These are phyloP conservation scores for Melampsora americana DNA, from an alignment of 1,284 basidiomycete species.

Conservation along the genomic window DNA sequence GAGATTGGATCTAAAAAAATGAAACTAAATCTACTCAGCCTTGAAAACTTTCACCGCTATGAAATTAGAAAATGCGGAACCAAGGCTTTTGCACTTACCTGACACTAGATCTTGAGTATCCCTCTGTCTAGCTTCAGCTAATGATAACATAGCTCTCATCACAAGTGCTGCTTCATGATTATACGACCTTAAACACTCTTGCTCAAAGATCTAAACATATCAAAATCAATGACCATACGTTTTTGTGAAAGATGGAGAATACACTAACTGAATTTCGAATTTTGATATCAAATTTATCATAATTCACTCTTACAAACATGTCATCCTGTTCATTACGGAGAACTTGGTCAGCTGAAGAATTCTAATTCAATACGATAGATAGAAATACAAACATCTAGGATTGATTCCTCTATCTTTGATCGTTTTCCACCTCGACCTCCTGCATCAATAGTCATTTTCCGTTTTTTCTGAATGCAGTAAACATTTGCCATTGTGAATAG, in stretches of 20 bases:
- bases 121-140: conserved; percentile 34
- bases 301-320: conserved; percentile 34
- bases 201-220: conserved; percentile 23
- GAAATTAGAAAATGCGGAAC: not conserved
- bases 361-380: not conserved
- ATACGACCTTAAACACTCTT: conserved; percentile 27
- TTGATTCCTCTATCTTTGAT: conserved; percentile 16
- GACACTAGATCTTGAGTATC: conserved; percentile 22
- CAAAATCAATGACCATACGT: not conserved
- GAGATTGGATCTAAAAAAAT: conserved; percentile 28
- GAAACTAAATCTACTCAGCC: not conserved
- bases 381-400: conserved; percentile 11
- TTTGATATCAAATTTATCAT: conserved; percentile 34
- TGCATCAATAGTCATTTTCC: not conserved
- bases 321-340: conserved; percentile 12
- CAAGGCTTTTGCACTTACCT: not conserved
- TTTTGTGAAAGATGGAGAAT: not conserved
- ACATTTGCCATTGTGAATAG: not conserved
- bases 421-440: conserved; percentile 1
- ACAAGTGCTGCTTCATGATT: conserved; percentile 30
- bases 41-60: not conserved
- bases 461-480: conserved; percentile 23
- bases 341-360: not conserved
- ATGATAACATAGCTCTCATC: conserved; percentile 32
- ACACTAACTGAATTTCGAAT: conserved; percentile 36